Evolutionary conservation across 1,284 basidiomycete genomes (phyloP), one percentile per base, ranked within the genome.

Genomic region (Fistulina hepatica): DNA sequence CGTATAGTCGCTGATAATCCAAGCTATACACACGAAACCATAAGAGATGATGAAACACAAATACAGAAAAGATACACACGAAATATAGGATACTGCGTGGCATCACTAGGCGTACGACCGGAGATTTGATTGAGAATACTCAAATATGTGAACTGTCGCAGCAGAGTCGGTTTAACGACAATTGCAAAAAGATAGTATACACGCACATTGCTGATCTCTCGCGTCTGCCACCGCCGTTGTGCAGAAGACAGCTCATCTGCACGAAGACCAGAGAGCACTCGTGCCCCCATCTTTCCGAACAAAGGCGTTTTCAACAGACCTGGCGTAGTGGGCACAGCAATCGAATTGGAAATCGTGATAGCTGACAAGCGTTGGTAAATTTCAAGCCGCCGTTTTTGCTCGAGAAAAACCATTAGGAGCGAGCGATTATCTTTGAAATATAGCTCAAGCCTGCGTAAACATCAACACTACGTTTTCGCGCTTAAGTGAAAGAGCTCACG

Each of bases 81-180:
- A 50, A 97, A 94, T 13, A 97, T 78, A 0, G 93, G 93, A 59
- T 94, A 97, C 52, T 95, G 90, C 0, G 92, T 95, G 6, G 93
- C 85, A 60, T 97, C 88, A 51, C 80, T 90, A 2, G 89, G 88
- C 2, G 89, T 93, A n/a, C 89, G 69, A 33, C 89, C 89, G 2
- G 89, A 91, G 16, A 86, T 72, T 55, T 93, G 88, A 48, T 93
- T 93, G 36, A 93, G 61, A 42, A 93, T 76, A 45, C 83, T 81
- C 30, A 92, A 57, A 54, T 92, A 92, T 0, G 84, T 81, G 59
- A 88, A 91, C 88, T 91, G 41, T 10, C 15, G 39, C 30, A 15
- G 15, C 20, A 39, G 20, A 30, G 41, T 44, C 19, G 38, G 40
- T 7, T 37, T 37, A 36, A 22, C 44, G 32, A 37, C 23, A 36